A percentile compares a stretch with the other conserved stretches of the same genome.
These are phyloP conservation scores for Solanum appendiculatum DNA, from an alignment of 257 asterid species.

Conservation along the genomic window DNA sequence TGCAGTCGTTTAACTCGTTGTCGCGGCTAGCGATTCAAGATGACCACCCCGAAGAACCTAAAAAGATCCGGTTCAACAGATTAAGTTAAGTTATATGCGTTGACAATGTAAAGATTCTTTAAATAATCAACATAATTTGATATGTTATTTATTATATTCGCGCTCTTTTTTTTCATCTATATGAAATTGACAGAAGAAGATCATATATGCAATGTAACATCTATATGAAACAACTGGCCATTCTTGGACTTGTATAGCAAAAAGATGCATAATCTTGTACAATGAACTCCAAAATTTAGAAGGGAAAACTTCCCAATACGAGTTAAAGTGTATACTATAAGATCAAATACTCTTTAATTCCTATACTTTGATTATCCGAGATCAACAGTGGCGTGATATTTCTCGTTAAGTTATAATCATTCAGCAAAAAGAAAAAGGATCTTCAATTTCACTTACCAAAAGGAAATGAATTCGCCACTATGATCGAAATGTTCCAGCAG, in stretches of 20 bases:
- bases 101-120: not conserved
- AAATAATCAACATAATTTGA: not conserved
- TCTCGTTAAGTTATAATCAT: not conserved
- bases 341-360: not conserved
- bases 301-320: not conserved
- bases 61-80: not conserved
- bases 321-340: not conserved
- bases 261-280: not conserved
- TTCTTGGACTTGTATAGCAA: not conserved
- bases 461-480: not conserved
- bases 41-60: not conserved
- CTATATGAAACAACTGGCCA: not conserved
- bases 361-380: not conserved
- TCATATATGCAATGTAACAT: not conserved
- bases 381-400: not conserved
- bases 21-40: not conserved
- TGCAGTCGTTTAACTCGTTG: not conserved
- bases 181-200: not conserved
- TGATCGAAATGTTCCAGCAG: not conserved
- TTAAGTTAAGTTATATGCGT: not conserved
- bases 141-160: not conserved
- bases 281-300: not conserved
- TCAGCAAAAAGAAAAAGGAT: not conserved
- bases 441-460: not conserved
- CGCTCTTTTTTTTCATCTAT: not conserved